These are phyloP conservation scores for Pleurotus tuoliensis DNA, from an alignment of 768 basidiomycete genomes.

Conservation along the genomic window DNA sequence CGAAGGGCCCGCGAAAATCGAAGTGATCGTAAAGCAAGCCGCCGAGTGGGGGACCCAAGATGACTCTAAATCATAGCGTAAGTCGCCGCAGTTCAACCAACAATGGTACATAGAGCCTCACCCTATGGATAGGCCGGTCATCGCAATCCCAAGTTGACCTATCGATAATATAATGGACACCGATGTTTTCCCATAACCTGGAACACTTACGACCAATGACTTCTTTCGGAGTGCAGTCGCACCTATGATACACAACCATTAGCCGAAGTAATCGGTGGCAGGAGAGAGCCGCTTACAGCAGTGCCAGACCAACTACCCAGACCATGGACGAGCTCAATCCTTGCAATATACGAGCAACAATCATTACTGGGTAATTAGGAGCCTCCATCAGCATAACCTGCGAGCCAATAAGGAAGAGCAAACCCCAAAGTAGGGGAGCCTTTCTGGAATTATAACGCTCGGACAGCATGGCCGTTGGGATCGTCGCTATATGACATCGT, in stretches of 20 bases:
- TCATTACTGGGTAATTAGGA: conserved; percentile 52
- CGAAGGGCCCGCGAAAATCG: conserved; percentile 59
- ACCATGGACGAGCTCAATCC: conserved; percentile 58
- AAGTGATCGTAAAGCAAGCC: conserved; percentile 49
- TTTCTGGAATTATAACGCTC: conserved; percentile 46
- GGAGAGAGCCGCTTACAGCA: conserved; percentile 36
- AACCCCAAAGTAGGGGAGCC: conserved; percentile 46
- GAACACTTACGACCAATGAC: conserved; percentile 43
- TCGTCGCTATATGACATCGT: conserved; percentile 35
- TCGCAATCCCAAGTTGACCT: conserved; percentile 61
- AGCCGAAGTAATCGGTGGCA: not conserved
- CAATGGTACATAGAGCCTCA: conserved; percentile 13
- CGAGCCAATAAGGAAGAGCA: conserved; percentile 46
- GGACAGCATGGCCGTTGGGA: conserved; percentile 54
- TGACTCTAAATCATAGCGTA: conserved; percentile 28
- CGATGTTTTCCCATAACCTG: not conserved
- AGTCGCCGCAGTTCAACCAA: too few species aligned
- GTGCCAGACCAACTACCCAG: conserved; percentile 60
- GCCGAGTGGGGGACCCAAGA: conserved; percentile 56
- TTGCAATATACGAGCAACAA: conserved; percentile 53
- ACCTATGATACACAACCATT: conserved; percentile 29
- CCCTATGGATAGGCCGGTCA: conserved; percentile 57
- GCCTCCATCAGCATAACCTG: conserved; percentile 65
- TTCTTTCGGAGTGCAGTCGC: conserved; percentile 49
- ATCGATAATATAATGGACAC: not conserved